Conservation (phyloP, 306 rosid species). For the Malus asiatica region DNA sequence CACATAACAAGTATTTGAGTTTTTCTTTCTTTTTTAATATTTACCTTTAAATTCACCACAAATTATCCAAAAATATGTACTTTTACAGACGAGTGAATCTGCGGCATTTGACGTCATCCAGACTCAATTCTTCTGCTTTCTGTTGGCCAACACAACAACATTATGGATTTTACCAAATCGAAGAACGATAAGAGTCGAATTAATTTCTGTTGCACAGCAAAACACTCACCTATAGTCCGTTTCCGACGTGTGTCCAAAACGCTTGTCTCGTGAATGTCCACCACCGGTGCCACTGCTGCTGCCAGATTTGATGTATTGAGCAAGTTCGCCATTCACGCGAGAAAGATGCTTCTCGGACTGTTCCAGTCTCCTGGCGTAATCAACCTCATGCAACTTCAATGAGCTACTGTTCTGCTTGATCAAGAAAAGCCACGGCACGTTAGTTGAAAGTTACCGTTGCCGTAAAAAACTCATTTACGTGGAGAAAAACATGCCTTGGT, state of each 20-base stretch:
- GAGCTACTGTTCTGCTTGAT: slow-evolving; percentile 36
- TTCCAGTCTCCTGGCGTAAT: slow-evolving; percentile 44
- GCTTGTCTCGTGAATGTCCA: slow-evolving; percentile 31
- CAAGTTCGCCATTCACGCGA: slow-evolving; percentile 52
- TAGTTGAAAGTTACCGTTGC: neutral
- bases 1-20: too few relatives aligned
- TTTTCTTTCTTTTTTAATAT: too few relatives aligned
- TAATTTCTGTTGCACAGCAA: neutral
- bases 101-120: neutral
- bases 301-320: slow-evolving; percentile 37
- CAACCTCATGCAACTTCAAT: slow-evolving; percentile 31
- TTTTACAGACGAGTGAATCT: neutral
- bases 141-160: neutral
- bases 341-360: slow-evolving; percentile 53
- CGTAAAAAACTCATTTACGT: neutral
- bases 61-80: neutral
- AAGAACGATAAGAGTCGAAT: neutral
- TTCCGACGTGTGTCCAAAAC: slow-evolving; percentile 12
- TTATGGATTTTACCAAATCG: neutral
- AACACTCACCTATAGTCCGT: slow-evolving; percentile 13
- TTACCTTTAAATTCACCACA: neutral
- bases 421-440: slow-evolving; percentile 1
- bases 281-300: slow-evolving; percentile 29
- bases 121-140: slow-evolving; percentile 8
- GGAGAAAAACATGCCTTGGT: slow-evolving; percentile 34